Conservation (phyloP, 495 filamentous ascomycete genomes). For the Lentithecium fluviatile region DNA sequence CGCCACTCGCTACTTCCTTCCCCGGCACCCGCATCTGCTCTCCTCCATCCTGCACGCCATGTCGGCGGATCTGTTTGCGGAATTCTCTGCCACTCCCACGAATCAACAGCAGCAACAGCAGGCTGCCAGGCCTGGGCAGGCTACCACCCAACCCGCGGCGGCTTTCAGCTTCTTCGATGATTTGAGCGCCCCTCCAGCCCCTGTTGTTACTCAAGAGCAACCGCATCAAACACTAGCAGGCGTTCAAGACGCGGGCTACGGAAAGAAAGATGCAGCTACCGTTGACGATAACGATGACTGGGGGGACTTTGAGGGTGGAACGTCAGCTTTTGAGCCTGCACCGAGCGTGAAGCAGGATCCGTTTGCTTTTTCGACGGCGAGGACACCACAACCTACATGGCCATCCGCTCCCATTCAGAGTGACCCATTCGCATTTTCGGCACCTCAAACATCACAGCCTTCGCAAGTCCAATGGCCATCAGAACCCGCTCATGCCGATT, state of each 20-base stretch:
- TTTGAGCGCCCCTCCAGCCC: slow-evolving; percentile 6
- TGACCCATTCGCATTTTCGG: background rate
- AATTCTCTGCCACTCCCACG: slow-evolving; percentile 17
- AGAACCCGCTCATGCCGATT: background rate
- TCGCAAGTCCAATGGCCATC: background rate
- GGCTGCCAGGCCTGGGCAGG: background rate
- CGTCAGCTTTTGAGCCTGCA: slow-evolving; percentile 22
- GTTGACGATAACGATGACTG: slow-evolving; percentile 50
- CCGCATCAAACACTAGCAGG: slow-evolving; percentile 1
- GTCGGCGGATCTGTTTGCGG: slow-evolving; percentile 35
- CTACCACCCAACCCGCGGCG: slow-evolving; percentile 1
- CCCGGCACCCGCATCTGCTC: background rate
- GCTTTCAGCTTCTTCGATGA: slow-evolving; percentile 34
- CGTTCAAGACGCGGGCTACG: background rate
- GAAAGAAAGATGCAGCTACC: background rate
- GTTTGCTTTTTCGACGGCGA: slow-evolving; percentile 1
- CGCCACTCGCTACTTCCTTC: background rate
- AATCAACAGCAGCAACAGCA: slow-evolving; percentile 2
- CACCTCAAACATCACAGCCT: slow-evolving; percentile 7
- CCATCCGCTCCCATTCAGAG: background rate
- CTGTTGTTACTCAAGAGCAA: background rate
- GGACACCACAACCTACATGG: slow-evolving; percentile 4
- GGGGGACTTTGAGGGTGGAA: slow-evolving; percentile 57
- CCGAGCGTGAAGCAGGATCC: slow-evolving; percentile 4
- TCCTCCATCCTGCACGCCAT: slow-evolving; percentile 12